Evolutionary conservation across 495 filamentous ascomycete species (phyloP), one percentile per base, ranked within the genome.

Genomic region (Pyronema omphalodes): DNA sequence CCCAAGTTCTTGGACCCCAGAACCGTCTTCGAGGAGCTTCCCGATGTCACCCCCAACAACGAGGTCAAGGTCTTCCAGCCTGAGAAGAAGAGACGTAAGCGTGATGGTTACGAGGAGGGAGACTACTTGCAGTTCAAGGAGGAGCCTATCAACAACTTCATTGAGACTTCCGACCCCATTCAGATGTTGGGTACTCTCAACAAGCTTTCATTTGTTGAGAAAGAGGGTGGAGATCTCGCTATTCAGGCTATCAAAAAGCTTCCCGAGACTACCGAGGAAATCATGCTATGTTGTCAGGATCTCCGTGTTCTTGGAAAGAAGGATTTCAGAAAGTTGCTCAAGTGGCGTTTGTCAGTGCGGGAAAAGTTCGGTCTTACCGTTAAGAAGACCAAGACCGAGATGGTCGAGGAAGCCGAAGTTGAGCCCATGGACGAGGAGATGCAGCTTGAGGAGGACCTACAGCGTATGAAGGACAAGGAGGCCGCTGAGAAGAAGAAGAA

Each of bases 11-110:
- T 98, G 47, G 91, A 98, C 66, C 78, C 91, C 6, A 78, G 80
- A 37, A 78, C 86, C 50, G 93, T 95, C 15, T 99, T 99, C 66
- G 89, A 93, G 43, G 91, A 99, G 68, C 72, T 95, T n/a, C 73
- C 82, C 1, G 86, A 83, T 54, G 79, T 84, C 11, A 82, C 88
- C 5, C 88, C 89, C 8, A 96, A 96, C 66, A 88, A 94, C 61
- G 93, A 99, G 67, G 91, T 89, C 29, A 91, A 89, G 65, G 91
- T 99, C 2, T 99, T 93, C 72, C 93, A 96, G 60, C 91, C 91
- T 0, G 91, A 98, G 67, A 72, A 83, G 60, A 96, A 94, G 76
- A 96, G 94, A 76, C 74, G 91, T 29, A 96, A 91, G 78, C 74
- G 91, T 70, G 87, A 91, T 48, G 91, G 91, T 71, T 99, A 99